Conservation (phyloP, 306 rosid species). For the Astragalus glycyphyllos region DNA sequence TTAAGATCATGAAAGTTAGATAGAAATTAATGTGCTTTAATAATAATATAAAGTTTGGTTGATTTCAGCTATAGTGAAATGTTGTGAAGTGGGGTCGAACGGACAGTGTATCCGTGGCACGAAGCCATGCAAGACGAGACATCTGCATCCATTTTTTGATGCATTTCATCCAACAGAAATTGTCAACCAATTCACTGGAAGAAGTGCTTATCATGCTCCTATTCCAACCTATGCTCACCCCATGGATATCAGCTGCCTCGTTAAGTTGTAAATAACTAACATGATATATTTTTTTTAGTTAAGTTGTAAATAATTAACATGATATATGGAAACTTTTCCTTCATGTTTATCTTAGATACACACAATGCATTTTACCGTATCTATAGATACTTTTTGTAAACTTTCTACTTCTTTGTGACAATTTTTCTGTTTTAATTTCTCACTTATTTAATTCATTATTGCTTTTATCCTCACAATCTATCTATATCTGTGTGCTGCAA, state of each 20-base stretch:
- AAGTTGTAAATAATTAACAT: background rate
- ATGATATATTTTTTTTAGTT: no score
- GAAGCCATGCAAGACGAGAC: conserved; percentile 43
- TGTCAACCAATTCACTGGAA: conserved; percentile 27
- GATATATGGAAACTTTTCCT: background rate
- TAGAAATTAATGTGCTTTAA: background rate
- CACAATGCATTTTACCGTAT: no score
- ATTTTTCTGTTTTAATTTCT: no score
- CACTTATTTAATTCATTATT: no score
- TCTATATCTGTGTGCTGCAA: no score
- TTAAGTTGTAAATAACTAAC: background rate
- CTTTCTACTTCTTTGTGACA: no score
- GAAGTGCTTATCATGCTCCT: conserved; percentile 19
- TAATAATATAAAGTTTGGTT: conserved; percentile 15
- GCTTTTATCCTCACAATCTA: no score
- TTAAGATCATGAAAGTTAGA: no score
- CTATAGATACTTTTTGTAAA: no score
- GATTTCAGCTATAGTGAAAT: conserved; percentile 30
- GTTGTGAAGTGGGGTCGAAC: conserved; percentile 40
- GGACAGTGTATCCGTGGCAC: conserved; percentile 41
- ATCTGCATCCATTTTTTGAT: conserved; percentile 41
- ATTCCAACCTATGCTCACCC: conserved; percentile 37
- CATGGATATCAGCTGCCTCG: conserved; percentile 46
- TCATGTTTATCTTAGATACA: no score
- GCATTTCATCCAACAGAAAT: conserved; percentile 52